These are phyloP conservation scores for Aspergillus sclerotialis DNA, from an alignment of 2,329 filamentous ascomycete species.

Conservation along the genomic window DNA sequence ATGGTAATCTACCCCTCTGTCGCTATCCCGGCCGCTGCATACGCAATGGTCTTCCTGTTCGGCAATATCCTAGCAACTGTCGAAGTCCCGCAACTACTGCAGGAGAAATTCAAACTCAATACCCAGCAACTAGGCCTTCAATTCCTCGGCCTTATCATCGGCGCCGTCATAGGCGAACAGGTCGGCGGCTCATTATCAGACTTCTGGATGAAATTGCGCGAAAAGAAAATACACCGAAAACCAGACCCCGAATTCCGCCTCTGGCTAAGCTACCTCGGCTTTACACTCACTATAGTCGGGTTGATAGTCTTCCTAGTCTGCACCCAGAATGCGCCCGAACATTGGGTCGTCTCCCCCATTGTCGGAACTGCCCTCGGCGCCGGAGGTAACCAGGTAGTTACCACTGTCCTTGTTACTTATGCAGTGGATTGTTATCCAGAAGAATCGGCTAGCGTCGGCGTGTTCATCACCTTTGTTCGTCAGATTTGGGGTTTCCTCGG, in stretches of 20 bases:
- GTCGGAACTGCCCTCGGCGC: conserved; percentile 49
- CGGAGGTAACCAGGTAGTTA: conserved; percentile 56
- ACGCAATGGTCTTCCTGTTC: conserved; percentile 54
- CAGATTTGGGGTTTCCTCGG: conserved; percentile 33
- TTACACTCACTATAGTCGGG: conserved; percentile 46
- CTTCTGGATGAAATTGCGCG: conserved; percentile 46
- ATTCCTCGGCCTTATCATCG: conserved; percentile 53
- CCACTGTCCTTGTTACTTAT: conserved; percentile 55
- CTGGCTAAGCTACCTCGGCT: conserved; percentile 53
- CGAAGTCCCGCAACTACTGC: conserved; percentile 54
- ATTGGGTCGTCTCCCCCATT: conserved; percentile 53
- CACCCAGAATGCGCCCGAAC: conserved; percentile 38
- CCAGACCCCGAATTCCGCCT: conserved; percentile 49
- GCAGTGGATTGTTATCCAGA: conserved; percentile 53
- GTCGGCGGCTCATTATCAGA: conserved; percentile 52
- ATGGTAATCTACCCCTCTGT: conserved; percentile 43
- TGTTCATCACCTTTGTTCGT: conserved; percentile 54
- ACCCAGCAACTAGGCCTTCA: conserved; percentile 54
- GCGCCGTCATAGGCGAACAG: conserved; percentile 54
- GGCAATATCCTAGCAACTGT: conserved; percentile 49
- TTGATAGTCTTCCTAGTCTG: conserved; percentile 53
- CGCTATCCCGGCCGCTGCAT: conserved; percentile 47
- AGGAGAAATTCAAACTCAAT: conserved; percentile 51
- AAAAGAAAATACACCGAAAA: conserved; percentile 27
- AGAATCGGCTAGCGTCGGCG: conserved; percentile 52